Evolutionary conservation across 2,329 filamentous ascomycete species (phyloP).

Genomic region (Diaporthe sp.): DNA sequence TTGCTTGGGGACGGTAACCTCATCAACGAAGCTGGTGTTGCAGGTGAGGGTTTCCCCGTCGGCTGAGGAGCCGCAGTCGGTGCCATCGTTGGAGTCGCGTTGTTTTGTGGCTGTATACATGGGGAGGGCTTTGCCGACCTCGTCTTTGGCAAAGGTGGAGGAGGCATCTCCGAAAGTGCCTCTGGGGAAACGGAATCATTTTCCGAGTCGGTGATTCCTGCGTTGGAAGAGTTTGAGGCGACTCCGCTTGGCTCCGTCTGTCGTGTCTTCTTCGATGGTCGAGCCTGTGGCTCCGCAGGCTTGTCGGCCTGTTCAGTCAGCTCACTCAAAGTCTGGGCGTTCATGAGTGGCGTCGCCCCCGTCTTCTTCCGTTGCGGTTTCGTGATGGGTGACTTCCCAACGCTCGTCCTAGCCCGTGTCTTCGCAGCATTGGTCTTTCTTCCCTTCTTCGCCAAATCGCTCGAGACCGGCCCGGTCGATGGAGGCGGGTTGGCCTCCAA

Average conservation of each 20-base stretch:
- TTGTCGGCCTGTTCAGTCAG: conserved; percentile 51
- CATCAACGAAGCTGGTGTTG: conserved; percentile 92
- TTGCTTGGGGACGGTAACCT: conserved; percentile 70
- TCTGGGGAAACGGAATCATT: conserved; percentile 76
- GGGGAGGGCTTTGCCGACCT: conserved; percentile 76
- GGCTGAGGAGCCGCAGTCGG: conserved; percentile 44
- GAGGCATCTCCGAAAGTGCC: conserved; percentile 74
- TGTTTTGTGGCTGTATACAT: conserved; percentile 70
- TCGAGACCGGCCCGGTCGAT: conserved; percentile 54
- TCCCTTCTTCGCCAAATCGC: conserved; percentile 64
- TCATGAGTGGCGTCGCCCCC: conserved; percentile 66
- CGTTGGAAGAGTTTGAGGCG: conserved; percentile 51
- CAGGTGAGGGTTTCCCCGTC: conserved; percentile 69
- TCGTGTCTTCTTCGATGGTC: conserved; percentile 53
- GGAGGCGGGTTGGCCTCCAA: conserved; percentile 57
- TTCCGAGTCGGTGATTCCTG: conserved; percentile 68
- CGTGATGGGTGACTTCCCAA: conserved; percentile 80
- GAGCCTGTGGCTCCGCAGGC: conserved; percentile 56
- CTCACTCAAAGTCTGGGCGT: conserved; percentile 67
- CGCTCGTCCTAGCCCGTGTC: conserved; percentile 63
- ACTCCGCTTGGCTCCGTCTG: conserved; percentile 44
- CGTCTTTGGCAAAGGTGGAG: conserved; percentile 75
- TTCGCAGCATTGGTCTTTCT: conserved; percentile 66
- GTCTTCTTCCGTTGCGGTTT: conserved; percentile 73
- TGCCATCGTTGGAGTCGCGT: conserved; percentile 41